Evolutionary conservation across 1,284 basidiomycete genomes (phyloP), one percentile per base, ranked within the genome.

Genomic region (Boletus semigastroideus): DNA sequence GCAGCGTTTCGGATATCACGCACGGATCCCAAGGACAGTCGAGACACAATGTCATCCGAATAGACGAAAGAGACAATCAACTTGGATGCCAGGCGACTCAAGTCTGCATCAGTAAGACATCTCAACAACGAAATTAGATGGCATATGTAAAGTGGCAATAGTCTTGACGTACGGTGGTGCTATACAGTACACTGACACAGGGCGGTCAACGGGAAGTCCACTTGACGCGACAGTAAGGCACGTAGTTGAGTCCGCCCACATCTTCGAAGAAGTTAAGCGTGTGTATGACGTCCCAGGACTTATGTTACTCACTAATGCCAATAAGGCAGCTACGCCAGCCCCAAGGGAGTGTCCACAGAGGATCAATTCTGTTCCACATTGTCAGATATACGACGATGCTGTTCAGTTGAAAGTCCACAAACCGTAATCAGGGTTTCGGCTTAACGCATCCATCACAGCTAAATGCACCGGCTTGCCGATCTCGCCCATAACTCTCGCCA

Each of bases 271-370:
- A 5, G 22, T 47, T 52, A 37, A 55, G 34, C 40, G 48, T 22
- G 39, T 42, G 28, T 34, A 34, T 25, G 17, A 28, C 36, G 17
- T 41, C 33, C 20, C 16, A 37, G 42, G 10, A 40, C 46, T 17
- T 4, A 40, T 17, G 6, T 34, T 36, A 72, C 80, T 62, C 58
- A 86, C 86, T 68, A 93, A 70, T 34, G 84, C 88, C n/a, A 92
- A 72, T 12, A 92, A 72, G 1, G 83, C 78, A 11, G 87, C 88
- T 1, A 94, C 89, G 0, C 91, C 93, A 6, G 92, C 92, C 10
- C 94, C 93, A 3, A 96, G 77, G 64, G 90, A 92, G 67, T 96
- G 94, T 2, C 94, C 94, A 58, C 85, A 88, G 41, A 91, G 69
- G 12, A 90, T 78, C 20, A 91, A 71, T 53, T 87, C 87, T 90